Percentiles rank a stretch among this genome's conserved stretches.
Evolutionary conservation across 352 stramenopile species (phyloP).

Genomic region (Globisporangium splendens): DNA sequence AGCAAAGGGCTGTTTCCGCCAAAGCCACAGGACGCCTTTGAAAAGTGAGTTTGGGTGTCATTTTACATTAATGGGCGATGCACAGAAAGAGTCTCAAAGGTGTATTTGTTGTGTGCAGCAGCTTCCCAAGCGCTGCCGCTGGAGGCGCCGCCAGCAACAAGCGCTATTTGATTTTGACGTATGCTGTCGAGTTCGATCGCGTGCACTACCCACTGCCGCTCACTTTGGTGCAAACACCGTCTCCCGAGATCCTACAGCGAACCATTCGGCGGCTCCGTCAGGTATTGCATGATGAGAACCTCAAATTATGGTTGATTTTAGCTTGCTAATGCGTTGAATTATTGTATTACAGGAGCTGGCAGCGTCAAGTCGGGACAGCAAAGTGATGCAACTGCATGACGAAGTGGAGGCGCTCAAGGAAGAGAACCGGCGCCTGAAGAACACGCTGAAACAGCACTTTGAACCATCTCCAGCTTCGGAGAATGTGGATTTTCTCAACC

Average conservation of each 20-base stretch:
- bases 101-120: neutral
- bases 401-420: conserved; percentile 49
- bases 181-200: conserved; percentile 91
- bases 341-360: conserved; percentile 7
- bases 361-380: conserved; percentile 17
- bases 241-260: conserved; percentile 65
- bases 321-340: too few relatives aligned
- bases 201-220: conserved; percentile 93
- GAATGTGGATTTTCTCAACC: conserved; percentile 16
- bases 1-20: conserved; percentile 1
- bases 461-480: conserved; percentile 10
- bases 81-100: too few relatives aligned
- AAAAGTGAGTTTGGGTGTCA: neutral
- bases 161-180: conserved; percentile 93
- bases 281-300: conserved; percentile 10
- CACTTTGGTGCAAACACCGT: conserved; percentile 56
- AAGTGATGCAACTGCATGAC: conserved; percentile 20
- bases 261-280: conserved; percentile 73
- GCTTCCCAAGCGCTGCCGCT: conserved; percentile 5
- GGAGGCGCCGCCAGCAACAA: conserved; percentile 35
- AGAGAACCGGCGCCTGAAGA: conserved; percentile 66
- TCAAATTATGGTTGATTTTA: neutral
- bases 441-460: conserved; percentile 58
- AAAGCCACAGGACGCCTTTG: conserved; percentile 14
- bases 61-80: too few relatives aligned